These are phyloP conservation scores for Teunomyces pallodes DNA, from an alignment of 805 yeast genomes.

Conservation along the genomic window DNA sequence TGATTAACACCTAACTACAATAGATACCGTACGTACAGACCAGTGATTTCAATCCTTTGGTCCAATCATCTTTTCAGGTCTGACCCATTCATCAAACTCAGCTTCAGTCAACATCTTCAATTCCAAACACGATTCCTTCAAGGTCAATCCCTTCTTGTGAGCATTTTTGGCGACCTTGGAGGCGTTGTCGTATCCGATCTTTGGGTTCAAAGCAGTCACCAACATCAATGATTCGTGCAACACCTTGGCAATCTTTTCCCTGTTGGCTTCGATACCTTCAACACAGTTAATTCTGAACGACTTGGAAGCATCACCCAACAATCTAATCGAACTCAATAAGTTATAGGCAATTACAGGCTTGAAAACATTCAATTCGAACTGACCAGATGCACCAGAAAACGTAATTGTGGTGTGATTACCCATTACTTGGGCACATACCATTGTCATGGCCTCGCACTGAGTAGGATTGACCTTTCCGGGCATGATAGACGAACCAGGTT, in stretches of 20 bases:
- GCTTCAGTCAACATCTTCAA: conserved; percentile 30
- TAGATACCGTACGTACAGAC: not conserved
- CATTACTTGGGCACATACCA: conserved; percentile 40
- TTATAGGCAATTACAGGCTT: conserved; percentile 39
- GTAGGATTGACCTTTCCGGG: conserved; percentile 43
- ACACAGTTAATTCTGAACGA: conserved; percentile 39
- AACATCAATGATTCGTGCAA: conserved; percentile 40
- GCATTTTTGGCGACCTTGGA: conserved; percentile 42
- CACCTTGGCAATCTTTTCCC: conserved; percentile 34
- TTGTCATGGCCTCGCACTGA: conserved; percentile 40
- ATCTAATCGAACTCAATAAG: conserved; percentile 34
- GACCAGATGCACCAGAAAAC: conserved; percentile 40
- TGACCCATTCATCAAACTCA: conserved; percentile 40
- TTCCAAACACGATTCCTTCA: conserved; percentile 37
- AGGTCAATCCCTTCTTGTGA: conserved; percentile 39
- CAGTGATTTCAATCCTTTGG: conserved; percentile 24
- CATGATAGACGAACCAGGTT: conserved; percentile 43
- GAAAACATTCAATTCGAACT: conserved; percentile 39
- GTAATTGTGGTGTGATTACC: conserved; percentile 40
- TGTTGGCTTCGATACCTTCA: conserved; percentile 36
- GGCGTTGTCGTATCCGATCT: conserved; percentile 40
- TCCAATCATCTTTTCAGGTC: conserved; percentile 40
- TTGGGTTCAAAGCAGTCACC: conserved; percentile 41
- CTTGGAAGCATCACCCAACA: conserved; percentile 32
- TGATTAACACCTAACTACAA: not conserved